phyloP scores from a whole-genome alignment of 2,329 filamentous ascomycete genomes.

The Alternaria panax region DNA sequence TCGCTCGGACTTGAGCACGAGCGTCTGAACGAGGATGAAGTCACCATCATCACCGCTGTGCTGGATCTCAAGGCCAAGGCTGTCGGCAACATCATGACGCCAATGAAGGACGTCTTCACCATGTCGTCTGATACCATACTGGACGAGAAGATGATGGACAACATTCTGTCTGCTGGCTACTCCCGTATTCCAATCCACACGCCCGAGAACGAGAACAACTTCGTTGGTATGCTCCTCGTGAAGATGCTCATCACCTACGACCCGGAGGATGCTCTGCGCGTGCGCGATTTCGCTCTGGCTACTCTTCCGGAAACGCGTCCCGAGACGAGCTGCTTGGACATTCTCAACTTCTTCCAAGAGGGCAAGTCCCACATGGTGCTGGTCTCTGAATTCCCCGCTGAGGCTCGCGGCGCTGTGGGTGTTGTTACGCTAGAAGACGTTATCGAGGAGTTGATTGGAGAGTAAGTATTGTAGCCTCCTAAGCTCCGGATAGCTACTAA shows the following conservation, averaged over 20 bases:
- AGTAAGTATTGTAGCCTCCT: conserved; percentile 67
- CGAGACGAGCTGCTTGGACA: conserved; percentile 95
- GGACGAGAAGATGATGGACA: conserved; percentile 93
- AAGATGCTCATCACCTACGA: conserved; percentile 99
- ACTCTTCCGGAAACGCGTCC: conserved; percentile 94
- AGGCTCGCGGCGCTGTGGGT: conserved; percentile 86
- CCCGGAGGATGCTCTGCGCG: conserved; percentile 86
- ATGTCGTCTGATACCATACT: conserved; percentile 95
- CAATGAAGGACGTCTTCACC: conserved; percentile 96
- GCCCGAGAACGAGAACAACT: conserved; percentile 82
- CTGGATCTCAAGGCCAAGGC: conserved; percentile 96
- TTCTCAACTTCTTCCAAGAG: conserved; percentile 99
- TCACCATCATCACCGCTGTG: conserved; percentile 97
- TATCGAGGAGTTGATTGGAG: conserved; percentile 97
- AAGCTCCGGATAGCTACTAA: conserved; percentile 13
- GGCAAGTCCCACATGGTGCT: conserved; percentile 99
- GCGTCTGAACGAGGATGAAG: conserved; percentile 93
- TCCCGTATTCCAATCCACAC: conserved; percentile 95
- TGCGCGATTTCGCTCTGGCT: conserved; percentile 89
- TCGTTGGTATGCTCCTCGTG: conserved; percentile 96
- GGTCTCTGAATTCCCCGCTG: conserved; percentile 89
- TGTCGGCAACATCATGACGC: conserved; percentile 96
- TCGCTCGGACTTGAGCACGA: conserved; percentile 84
- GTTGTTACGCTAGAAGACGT: conserved; percentile 98
- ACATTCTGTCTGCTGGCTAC: conserved; percentile 90